Base-by-base conservation (phyloP, 2,329 filamentous ascomycete genomes). In the Ophiocordyceps australis region DNA sequence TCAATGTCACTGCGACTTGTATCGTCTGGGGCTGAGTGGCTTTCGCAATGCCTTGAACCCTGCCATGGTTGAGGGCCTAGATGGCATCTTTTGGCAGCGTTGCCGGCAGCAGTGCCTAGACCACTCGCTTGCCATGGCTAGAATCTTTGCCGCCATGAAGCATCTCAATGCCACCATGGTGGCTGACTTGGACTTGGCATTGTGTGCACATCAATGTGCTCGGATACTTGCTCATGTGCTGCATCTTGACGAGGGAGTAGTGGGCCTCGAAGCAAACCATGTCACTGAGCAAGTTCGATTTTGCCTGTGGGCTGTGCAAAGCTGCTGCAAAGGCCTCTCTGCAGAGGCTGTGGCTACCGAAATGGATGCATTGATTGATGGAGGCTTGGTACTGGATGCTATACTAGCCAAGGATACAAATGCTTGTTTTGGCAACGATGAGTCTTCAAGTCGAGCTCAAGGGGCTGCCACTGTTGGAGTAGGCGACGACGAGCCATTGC, bases 1-100 rank as follows among this genome's bases (percentile, higher is more conserved):
- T 16, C 64, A 68, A 32, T 69, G 64, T 30, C 56, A 68, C 35
- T 62, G 62, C 33, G 64, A 69, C 36, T 46, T 69, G 3, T 68
- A 65, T 33, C 59, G 64, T 2, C 48, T 67, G 6, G 61, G 56
- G 3, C 47, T 69, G 7, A 49, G 50, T 0, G 62, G 62, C 1
- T 49, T 68, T 18, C 55, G 59, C 13, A 63, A 67, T 20, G 57
- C 62, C 0, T 43, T 68, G 1, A 52, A 62, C 3, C 49, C 49
- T 6, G 39, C 49, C 0, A 47, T 49, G 9, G 43, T 66, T 8
- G 51, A 50, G 26, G 52, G 50, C 29, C 45, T 68, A 4, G 59
- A 63, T 24, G 54, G 53, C 8, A 46, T 45, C 3, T 66, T 66
- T 28, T 51, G 64, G 20, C 46, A 52, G 3, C 53, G 58, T 33